Evolutionary conservation across 139 green algal genomes (phyloP), one percentile per base, ranked within the genome.

Genomic region (Dunaliella sp.): DNA sequence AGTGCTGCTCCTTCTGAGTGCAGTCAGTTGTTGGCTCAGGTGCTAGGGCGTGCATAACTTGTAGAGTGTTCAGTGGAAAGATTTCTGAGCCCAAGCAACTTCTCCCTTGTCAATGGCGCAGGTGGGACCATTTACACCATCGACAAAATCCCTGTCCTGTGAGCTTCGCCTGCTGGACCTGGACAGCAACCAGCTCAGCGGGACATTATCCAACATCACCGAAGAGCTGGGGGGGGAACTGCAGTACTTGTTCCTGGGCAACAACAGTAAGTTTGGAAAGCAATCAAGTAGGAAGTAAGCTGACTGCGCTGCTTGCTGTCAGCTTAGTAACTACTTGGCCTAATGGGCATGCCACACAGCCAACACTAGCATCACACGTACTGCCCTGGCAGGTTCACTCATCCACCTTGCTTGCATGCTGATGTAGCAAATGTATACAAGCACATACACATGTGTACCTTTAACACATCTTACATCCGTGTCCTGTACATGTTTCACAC

Each of bases 251-350:
- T 32, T 34, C 33, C 30, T 81, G 77, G 31, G 77, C 77, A 81
- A 81, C n/a, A 81, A 81, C 31, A 3, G 77, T 81, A 22, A 32
- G 73, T 78, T 74, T 74, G 58, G 21, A 30, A n/a, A 79, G 74
- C n/a, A n/a, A n/a, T n/a, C n/a, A n/a, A n/a, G n/a, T n/a, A n/a
- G n/a, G n/a, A n/a, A n/a, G n/a, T n/a, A n/a, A n/a, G n/a, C n/a
- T n/a, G n/a, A n/a, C n/a, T n/a, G n/a, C n/a, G n/a, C n/a, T n/a
- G n/a, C n/a, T n/a, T n/a, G n/a, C n/a, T n/a, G n/a, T n/a, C n/a
- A n/a, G n/a, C n/a, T n/a, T n/a, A n/a, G n/a, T n/a, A n/a, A n/a
- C n/a, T n/a, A n/a, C n/a, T n/a, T n/a, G n/a, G n/a, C n/a, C n/a
- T n/a, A n/a, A n/a, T n/a, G n/a, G n/a, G n/a, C n/a, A n/a, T n/a